Conservation (phyloP, 257 asterid species). For the Penstemon barbatus region DNA sequence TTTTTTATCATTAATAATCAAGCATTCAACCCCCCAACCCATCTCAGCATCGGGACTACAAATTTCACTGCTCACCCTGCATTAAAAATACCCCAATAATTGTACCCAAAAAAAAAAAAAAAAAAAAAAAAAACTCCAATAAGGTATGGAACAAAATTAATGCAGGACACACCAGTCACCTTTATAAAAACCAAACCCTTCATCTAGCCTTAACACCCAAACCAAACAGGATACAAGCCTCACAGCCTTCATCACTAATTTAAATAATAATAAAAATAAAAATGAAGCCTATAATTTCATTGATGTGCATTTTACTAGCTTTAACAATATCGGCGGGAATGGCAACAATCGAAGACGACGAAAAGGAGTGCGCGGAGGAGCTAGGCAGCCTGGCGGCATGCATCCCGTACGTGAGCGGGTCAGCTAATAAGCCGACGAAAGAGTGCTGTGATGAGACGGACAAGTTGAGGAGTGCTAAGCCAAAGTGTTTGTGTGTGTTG, state of each 20-base stretch:
- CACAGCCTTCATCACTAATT: background rate
- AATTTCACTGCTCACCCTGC: conserved; percentile 4
- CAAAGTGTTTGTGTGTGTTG: conserved; percentile 69
- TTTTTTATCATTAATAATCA: background rate
- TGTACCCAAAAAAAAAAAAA: too few relatives aligned
- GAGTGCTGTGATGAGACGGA: conserved; percentile 54
- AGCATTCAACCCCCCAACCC: background rate
- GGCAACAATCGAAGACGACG: conserved; percentile 50
- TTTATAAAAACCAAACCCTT: conserved; percentile 25
- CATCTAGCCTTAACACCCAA: background rate
- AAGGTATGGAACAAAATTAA: conserved; percentile 28
- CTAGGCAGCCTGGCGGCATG: conserved; percentile 53
- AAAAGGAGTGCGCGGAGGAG: conserved; percentile 64
- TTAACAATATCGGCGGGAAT: conserved; percentile 17
- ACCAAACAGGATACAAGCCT: background rate
- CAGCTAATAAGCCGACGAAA: conserved; percentile 52
- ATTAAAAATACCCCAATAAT: conserved; percentile 6
- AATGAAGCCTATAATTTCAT: background rate
- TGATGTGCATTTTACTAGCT: conserved; percentile 26
- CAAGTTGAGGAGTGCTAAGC: conserved; percentile 50
- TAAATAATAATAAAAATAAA: conserved; percentile 1
- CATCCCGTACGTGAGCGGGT: conserved; percentile 65
- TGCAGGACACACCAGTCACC: conserved; percentile 7
- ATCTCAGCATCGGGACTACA: conserved; percentile 17
- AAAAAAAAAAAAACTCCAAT: too few relatives aligned